Base-by-base conservation (phyloP, 805 yeast genomes). In the Candida orba region DNA sequence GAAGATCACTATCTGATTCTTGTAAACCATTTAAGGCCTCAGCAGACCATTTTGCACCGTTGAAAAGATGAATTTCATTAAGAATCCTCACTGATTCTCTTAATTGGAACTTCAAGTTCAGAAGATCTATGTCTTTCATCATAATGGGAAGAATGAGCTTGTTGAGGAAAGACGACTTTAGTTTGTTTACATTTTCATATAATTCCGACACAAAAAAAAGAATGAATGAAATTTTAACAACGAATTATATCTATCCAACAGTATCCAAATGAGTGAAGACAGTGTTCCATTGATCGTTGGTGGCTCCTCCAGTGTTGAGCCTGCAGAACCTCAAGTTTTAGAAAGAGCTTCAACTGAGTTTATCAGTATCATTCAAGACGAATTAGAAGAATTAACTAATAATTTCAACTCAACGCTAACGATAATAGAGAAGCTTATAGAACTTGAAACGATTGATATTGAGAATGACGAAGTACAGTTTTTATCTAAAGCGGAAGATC, bases 21-120 rank as follows among this genome's bases (percentile, higher is more conserved):
- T 52, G 63, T 9, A 45, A 20, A 4, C 91, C 95, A 52, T 72
- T 73, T 18, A 84, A 65, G 2, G 95, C 95, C 55, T 88, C 96
- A 3, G 87, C 80, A 1, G 80, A 71, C 95, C 95, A 89, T 66
- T 86, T 86, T 4, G 95, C 78, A 0, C 89, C 80, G 41, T 78
- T 79, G 54, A 72, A 71, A 12, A 88, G 67, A 46, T 84, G 78
- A 47, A 86, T 66, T 30, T 75, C 73, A 1, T 77, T 60, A 17
- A 87, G 66, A 4, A 68, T 65, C 23, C 51, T 48, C 5, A 71
- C 64, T 2, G 84, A 72, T 34, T 58, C 60, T 20, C 72, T 56
- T 25, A 75, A 54, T 13, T 57, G 57, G 4, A 40, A 30, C 24
- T 42, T 51, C 10, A 60, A 39, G 29, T 54, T 57, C 4, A 43